Conservation (phyloP, 2,329 filamentous ascomycete genomes). For the Penicillium aurantiogriseum region DNA sequence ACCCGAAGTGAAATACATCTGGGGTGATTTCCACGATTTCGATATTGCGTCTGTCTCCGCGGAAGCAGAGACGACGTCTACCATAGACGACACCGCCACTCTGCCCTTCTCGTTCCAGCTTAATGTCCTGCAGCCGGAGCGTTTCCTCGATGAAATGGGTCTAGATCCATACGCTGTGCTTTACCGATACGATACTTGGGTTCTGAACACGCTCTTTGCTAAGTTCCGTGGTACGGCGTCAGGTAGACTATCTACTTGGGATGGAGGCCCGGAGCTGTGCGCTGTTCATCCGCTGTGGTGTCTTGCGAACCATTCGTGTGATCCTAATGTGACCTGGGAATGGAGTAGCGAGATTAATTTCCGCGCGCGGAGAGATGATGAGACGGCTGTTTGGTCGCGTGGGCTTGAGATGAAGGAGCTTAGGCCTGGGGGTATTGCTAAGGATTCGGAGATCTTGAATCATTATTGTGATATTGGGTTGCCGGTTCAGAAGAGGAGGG, state of each 20-base stretch:
- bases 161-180: conserved; percentile 57
- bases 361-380: conserved; percentile 32
- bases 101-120: conserved; percentile 62
- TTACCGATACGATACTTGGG: conserved; percentile 49
- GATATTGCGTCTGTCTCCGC: conserved; percentile 15
- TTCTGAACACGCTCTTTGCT: conserved; percentile 86
- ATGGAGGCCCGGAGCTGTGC: conserved; percentile 83
- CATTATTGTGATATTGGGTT: conserved; percentile 90
- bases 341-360: conserved; percentile 61
- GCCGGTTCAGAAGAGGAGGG: conserved; percentile 74
- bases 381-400: conserved; percentile 39
- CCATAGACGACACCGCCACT: conserved; percentile 38
- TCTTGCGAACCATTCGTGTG: conserved; percentile 91
- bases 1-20: conserved; percentile 62
- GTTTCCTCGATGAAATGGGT: conserved; percentile 63
- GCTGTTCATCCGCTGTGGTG: conserved; percentile 97
- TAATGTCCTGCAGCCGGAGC: conserved; percentile 58
- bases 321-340: conserved; percentile 93
- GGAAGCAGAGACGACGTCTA: conserved; percentile 4
- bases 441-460: conserved; percentile 82
- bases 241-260: conserved; percentile 71
- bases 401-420: conserved; percentile 45
- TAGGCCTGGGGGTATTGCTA: conserved; percentile 58
- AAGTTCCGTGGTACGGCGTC: conserved; percentile 94
- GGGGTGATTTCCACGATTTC: conserved; percentile 59